phyloP scores from a whole-genome alignment of 2,329 filamentous ascomycete genomes.

The Penicillium sclerotigenum region DNA sequence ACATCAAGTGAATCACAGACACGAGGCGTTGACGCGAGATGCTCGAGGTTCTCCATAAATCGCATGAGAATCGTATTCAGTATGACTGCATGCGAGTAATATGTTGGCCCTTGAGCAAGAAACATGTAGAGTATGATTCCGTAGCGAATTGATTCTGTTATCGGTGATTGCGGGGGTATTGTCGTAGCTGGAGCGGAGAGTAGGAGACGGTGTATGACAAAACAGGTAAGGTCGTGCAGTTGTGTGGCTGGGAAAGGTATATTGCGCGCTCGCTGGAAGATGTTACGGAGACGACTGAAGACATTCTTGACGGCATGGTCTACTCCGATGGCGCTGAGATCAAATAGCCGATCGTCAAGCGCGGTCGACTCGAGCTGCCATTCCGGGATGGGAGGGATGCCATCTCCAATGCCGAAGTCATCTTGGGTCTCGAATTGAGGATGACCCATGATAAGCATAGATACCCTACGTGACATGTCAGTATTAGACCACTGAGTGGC shows the following conservation, averaged over 20 bases:
- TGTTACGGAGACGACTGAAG: slow-evolving; percentile 44
- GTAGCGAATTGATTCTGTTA: slow-evolving; percentile 49
- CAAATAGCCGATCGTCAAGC: slow-evolving; percentile 7
- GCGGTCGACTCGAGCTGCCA: slow-evolving; percentile 43
- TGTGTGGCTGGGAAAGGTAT: slow-evolving; percentile 36
- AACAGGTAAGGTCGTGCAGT: slow-evolving; percentile 56
- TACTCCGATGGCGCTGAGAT: slow-evolving; percentile 27
- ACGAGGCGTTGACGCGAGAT: slow-evolving; percentile 8
- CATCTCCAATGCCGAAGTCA: slow-evolving; percentile 48
- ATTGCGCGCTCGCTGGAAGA: slow-evolving; percentile 40
- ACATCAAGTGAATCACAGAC: slow-evolving; percentile 31
- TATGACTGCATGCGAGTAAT: slow-evolving; percentile 52
- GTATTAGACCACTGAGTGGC: not conserved
- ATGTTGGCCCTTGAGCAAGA: slow-evolving; percentile 54
- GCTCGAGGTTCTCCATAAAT: slow-evolving; percentile 33
- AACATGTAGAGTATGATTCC: slow-evolving; percentile 53
- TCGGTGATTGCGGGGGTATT: slow-evolving; percentile 12
- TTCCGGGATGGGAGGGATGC: slow-evolving; percentile 49
- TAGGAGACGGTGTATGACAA: slow-evolving; percentile 52
- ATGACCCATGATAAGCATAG: slow-evolving; percentile 52
- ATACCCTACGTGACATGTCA: slow-evolving; percentile 47
- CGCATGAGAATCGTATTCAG: slow-evolving; percentile 34
- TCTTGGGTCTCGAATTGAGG: slow-evolving; percentile 56
- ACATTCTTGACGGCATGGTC: slow-evolving; percentile 38
- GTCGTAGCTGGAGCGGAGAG: slow-evolving; percentile 4